Evolutionary conservation across 106 monocot species (phyloP), one percentile per base, ranked within the genome.

Genomic region (Dioscorea zingiberensis): DNA sequence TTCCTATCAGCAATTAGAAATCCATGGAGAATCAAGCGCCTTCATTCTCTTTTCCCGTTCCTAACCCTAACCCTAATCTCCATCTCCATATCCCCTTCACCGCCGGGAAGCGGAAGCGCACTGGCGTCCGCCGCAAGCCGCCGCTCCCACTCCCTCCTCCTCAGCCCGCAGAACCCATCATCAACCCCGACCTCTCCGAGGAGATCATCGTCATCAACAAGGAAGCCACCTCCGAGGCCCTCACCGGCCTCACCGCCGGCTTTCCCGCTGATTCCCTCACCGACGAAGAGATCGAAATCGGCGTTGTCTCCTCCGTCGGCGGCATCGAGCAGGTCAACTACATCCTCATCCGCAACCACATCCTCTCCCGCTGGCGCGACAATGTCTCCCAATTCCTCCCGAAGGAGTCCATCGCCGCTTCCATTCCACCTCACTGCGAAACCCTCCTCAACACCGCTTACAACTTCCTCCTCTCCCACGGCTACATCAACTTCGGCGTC

Each of bases 271-370:
- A 98, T 79, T 84, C 88, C 32, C 81, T 98, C 54, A 93, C 93
- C 65, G 93, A 98, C 24, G 98, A 98, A 76, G 98, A 98, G 76
- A 77, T 89, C 69, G 98, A 98, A 55, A 79, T 80, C 53, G 77
- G 67, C 66, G 98, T 98, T 47, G 89, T 98, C 63, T 89, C 98
- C 69, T 55, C 67, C 73, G 54, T 89, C 29, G 92, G 92, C 30
- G 98, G 98, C 26, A 92, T 98, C 64, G 98, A 98, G 69, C 98
- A 98, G 89, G 89, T 98, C 4, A 89, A 93, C 68, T 89, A 89
- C 71, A 90, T 85, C 56, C 85, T 90, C n/a, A 75, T 90, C 55
- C 82, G 90, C 30, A 90, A 90, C 73, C 90, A 90, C 72, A 77
- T 90, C 49, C 60, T 90, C 22, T 64, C 61, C 29, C 16, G 62